These are phyloP conservation scores for Candida coquimbonensis DNA, from an alignment of 805 yeast genomes.

Conservation along the genomic window DNA sequence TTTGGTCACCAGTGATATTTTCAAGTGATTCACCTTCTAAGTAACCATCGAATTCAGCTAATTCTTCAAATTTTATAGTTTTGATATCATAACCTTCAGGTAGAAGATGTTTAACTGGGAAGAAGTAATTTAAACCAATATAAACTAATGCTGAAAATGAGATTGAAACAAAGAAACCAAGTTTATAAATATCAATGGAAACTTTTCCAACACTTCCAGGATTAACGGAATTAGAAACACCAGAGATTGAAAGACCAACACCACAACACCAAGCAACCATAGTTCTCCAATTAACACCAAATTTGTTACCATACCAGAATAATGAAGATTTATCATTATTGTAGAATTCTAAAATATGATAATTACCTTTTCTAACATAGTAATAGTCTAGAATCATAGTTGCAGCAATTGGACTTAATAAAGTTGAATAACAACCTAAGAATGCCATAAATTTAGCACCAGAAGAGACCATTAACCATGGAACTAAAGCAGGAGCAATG, in stretches of 20 bases:
- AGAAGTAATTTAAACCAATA: background rate
- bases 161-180: background rate
- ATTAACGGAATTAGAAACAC: background rate
- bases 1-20: background rate
- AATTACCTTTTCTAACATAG: constrained; percentile 1
- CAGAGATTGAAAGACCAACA: constrained; percentile 1
- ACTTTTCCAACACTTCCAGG: background rate
- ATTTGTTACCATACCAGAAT: background rate
- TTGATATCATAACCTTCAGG: constrained; percentile 1
- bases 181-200: background rate
- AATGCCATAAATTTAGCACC: constrained; percentile 3
- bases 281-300: constrained; percentile 3
- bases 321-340: background rate
- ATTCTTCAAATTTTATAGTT: background rate
- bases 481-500: constrained; percentile 1
- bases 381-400: constrained; percentile 2
- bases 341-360: background rate
- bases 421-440: background rate
- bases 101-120: background rate
- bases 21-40: constrained; percentile 1
- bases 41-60: background rate
- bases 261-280: constrained; percentile 1
- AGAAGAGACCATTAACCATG: constrained; percentile 1
- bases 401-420: constrained; percentile 3
- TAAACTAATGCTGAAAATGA: background rate